phyloP scores from a whole-genome alignment of 441 rosid species.

The Adansonia madagascariensis region DNA sequence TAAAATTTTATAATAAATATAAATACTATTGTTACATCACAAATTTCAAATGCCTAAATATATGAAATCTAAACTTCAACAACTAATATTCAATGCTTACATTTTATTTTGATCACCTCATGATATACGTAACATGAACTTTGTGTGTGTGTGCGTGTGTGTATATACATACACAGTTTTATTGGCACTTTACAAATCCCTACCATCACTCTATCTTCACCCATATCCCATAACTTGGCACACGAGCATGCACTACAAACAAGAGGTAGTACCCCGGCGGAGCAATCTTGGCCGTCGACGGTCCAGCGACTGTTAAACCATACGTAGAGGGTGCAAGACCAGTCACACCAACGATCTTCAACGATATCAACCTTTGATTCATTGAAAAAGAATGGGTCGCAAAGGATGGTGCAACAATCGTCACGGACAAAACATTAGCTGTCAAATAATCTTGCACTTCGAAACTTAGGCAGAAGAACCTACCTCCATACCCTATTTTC shows the following conservation, averaged over 20 bases:
- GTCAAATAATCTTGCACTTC: constrained; percentile 34
- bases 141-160: neutral
- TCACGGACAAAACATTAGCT: constrained; percentile 42
- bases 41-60: neutral
- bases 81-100: too few relatives aligned
- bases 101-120: neutral
- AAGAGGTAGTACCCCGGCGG: constrained; percentile 81
- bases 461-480: constrained; percentile 40
- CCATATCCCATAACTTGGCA: constrained; percentile 75
- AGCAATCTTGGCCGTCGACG: constrained; percentile 65
- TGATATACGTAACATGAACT: too few relatives aligned
- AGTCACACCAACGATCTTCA: constrained; percentile 34
- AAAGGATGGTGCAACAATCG: constrained; percentile 70
- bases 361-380: constrained; percentile 81
- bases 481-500: constrained; percentile 36
- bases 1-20: neutral
- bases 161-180: neutral
- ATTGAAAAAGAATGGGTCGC: constrained; percentile 74
- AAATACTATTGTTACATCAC: neutral
- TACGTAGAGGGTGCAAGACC: constrained; percentile 23
- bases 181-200: neutral
- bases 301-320: constrained; percentile 44
- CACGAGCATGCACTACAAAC: constrained; percentile 62
- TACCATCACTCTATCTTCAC: constrained; percentile 47
- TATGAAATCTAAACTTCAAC: too few relatives aligned